Conservation (phyloP, 345 rosid genomes). For the Hypericum perforatum region DNA sequence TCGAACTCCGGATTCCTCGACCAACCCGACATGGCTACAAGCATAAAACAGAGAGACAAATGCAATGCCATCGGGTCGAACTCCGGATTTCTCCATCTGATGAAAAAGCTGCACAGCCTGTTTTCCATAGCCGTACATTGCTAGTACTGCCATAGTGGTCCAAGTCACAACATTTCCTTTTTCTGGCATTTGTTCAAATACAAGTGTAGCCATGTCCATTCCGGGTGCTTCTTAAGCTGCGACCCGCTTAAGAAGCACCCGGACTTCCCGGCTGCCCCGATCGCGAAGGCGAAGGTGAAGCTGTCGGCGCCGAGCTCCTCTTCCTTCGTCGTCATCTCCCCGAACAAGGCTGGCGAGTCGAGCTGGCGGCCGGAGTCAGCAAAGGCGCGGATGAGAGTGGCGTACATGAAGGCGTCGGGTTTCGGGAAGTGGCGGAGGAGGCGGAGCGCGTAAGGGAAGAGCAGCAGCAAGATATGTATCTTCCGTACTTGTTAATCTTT, state of each 20-base stretch:
- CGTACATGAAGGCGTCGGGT: slow-evolving; percentile 69
- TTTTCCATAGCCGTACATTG: slow-evolving; percentile 72
- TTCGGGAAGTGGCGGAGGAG: slow-evolving; percentile 34
- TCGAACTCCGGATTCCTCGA: no score
- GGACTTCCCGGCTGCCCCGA: slow-evolving; percentile 47
- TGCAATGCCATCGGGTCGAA: slow-evolving; percentile 53
- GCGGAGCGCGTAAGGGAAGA: slow-evolving; percentile 37
- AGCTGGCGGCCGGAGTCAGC: slow-evolving; percentile 37
- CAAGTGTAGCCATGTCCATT: slow-evolving; percentile 46
- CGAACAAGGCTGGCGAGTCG: slow-evolving; percentile 29
- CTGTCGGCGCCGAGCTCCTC: slow-evolving; percentile 37
- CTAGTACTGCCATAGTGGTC: slow-evolving; percentile 78
- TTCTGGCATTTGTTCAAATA: slow-evolving; percentile 52
- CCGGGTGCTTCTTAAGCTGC: slow-evolving; percentile 56
- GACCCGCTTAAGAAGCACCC: slow-evolving; percentile 34
- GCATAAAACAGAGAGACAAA: slow-evolving; percentile 78
- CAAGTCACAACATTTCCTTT: slow-evolving; percentile 71
- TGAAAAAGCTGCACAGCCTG: slow-evolving; percentile 52
- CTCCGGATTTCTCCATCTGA: slow-evolving; percentile 53
- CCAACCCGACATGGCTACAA: slow-evolving; percentile 85
- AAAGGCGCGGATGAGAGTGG: slow-evolving; percentile 54
- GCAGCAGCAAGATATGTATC: no score
- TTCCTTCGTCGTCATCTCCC: slow-evolving; percentile 33
- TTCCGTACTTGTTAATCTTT: no score
- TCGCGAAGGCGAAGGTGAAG: slow-evolving; percentile 53